Evolutionary conservation across 1,284 basidiomycete genomes (phyloP).

Genomic region (Malassezia globosa): DNA sequence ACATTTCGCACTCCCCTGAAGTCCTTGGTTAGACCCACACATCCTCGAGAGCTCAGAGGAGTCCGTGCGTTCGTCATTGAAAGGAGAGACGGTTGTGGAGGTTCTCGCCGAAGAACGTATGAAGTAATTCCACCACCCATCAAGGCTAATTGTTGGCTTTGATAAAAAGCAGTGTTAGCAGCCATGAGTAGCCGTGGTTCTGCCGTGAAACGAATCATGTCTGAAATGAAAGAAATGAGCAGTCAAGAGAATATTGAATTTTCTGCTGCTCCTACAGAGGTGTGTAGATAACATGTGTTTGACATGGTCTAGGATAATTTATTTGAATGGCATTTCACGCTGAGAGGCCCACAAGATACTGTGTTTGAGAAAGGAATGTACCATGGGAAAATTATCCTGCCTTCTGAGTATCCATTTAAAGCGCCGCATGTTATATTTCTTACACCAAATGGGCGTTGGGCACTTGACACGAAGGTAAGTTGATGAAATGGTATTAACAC

Average conservation of each 20-base stretch:
- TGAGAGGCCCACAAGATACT: constrained; percentile 61
- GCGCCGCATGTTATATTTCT: constrained; percentile 87
- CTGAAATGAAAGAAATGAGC: constrained; percentile 11
- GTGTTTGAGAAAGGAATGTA: constrained; percentile 53
- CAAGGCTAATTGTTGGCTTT: no score
- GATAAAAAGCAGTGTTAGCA: neutral
- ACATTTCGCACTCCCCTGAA: no score
- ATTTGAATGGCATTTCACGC: constrained; percentile 87
- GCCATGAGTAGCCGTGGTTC: constrained; percentile 5
- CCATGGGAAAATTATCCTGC: constrained; percentile 79
- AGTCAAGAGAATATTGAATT: constrained; percentile 1
- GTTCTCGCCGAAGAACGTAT: no score
- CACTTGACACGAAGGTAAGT: constrained; percentile 69
- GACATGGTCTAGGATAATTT: constrained; percentile 33
- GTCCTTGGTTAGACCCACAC: no score
- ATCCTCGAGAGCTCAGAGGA: no score
- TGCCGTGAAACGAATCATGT: constrained; percentile 15
- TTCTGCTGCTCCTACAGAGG: constrained; percentile 9
- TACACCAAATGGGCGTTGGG: constrained; percentile 88
- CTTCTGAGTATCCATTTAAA: constrained; percentile 84
- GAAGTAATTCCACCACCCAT: no score
- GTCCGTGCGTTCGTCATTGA: no score
- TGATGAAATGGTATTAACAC: neutral
- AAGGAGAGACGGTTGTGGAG: no score
- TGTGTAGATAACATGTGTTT: neutral